These are phyloP conservation scores for Candida odintsovae DNA, from an alignment of 805 yeast genomes.

Conservation along the genomic window DNA sequence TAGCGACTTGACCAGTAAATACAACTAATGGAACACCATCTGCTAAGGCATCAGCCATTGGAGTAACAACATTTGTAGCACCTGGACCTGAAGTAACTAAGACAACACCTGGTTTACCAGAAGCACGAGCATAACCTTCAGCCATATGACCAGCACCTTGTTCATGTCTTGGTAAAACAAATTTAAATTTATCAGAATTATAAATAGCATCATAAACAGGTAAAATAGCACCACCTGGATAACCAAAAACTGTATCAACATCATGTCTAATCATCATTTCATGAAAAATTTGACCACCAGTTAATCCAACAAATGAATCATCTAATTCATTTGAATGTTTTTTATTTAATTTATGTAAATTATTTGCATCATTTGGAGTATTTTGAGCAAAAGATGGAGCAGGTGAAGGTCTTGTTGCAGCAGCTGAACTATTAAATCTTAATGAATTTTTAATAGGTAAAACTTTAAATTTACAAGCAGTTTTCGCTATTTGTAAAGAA, in stretches of 20 bases:
- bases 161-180: constrained; percentile 93
- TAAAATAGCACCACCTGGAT: constrained; percentile 98
- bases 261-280: constrained; percentile 97
- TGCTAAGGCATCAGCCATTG: constrained; percentile 94
- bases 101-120: constrained; percentile 96
- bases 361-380: constrained; percentile 4
- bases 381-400: constrained; percentile 24
- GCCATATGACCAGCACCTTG: constrained; percentile 99
- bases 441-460: too few species aligned
- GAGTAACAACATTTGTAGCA: constrained; percentile 97
- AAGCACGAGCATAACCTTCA: constrained; percentile 94
- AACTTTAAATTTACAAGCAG: too few species aligned
- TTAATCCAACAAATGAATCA: constrained; percentile 85
- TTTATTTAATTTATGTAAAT: constrained; percentile 3
- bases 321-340: constrained; percentile 40
- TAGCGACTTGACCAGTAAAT: constrained; percentile 96
- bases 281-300: constrained; percentile 98
- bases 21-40: constrained; percentile 98
- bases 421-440: constrained; percentile 9
- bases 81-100: constrained; percentile 99
- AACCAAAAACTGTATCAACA: constrained; percentile 94
- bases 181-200: constrained; percentile 82
- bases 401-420: constrained; percentile 20
- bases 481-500: constrained; percentile 7
- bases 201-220: constrained; percentile 97